Evolutionary conservation across 2,329 filamentous ascomycete species (phyloP), one percentile per base, ranked within the genome.

Genomic region (Lasiodiplodia sp.): DNA sequence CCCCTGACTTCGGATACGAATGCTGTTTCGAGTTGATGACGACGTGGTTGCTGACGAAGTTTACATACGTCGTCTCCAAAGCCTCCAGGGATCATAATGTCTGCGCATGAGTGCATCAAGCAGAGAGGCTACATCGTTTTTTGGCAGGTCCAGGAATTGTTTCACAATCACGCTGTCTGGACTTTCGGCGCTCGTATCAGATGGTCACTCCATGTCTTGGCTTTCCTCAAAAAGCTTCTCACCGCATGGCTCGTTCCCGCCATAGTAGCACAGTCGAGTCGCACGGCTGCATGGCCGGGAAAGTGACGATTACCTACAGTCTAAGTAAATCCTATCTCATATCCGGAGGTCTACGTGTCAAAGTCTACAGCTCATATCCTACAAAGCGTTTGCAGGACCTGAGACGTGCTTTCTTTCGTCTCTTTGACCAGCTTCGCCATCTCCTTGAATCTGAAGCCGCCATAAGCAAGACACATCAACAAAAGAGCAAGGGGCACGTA

Each of bases 371-470:
- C 52, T 62, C 73, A 88, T 70, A 87, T 85, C 79, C 86, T 90
- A 73, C 90, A 87, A 76, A 97, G 81, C 2, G 85, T 86, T 73
- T 87, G 84, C 75, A 97, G 80, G 6, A 87, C 87, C 58, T 84
- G 85, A 82, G 88, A 93, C 0, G 94, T 97, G 72, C 88, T 89
- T 57, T 85, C 83, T 73, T 87, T 87, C 8, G 87, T 90, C 73
- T 93, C 92, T 85, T 95, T 97, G 68, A 98, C 92, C 68, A 97
- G 75, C 67, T 84, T 85, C 71, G 92, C 90, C 57, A 97, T 85
- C 28, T 84, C 84, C 81, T 87, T 91, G 78, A 97, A 97, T 67
- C 80, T 83, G 67, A 51, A 28, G n/a, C 31, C 25, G 37, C 28
- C 40, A 23, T 56, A 28, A 58, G 52, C 34, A 66, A 34, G 31